Percentiles rank a stretch among this genome's conserved stretches.
These are phyloP conservation scores for Hypholoma sublateritium DNA, from an alignment of 768 basidiomycete genomes.

Conservation along the genomic window DNA sequence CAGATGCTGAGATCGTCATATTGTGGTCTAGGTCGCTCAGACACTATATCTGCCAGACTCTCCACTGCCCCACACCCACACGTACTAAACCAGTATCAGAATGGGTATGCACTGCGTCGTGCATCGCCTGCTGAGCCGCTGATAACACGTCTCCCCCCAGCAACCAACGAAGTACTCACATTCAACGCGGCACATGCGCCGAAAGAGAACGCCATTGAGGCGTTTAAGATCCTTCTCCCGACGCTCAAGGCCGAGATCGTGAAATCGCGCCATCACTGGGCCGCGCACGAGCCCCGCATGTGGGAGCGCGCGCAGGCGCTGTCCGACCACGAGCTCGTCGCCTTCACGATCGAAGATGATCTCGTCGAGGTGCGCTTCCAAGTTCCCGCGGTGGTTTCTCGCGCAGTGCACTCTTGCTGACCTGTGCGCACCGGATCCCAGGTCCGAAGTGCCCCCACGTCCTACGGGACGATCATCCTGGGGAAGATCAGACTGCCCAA, in stretches of 20 bases:
- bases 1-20: background rate
- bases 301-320: conserved; percentile 60
- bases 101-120: background rate
- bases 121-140: background rate
- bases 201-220: conserved; percentile 58
- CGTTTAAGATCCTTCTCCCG: conserved; percentile 55
- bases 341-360: conserved; percentile 49
- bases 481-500: conserved; percentile 77
- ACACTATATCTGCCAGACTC: background rate
- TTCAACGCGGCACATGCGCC: conserved; percentile 64
- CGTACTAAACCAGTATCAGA: background rate
- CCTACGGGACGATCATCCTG: conserved; percentile 70
- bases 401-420: conserved; percentile 10
- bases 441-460: conserved; percentile 55
- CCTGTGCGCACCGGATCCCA: conserved; percentile 16
- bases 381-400: conserved; percentile 30
- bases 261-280: conserved; percentile 68
- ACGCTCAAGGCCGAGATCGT: conserved; percentile 66
- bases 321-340: conserved; percentile 50
- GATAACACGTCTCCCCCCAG: conserved; percentile 29
- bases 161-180: conserved; percentile 53
- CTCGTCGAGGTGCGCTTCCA: conserved; percentile 34
- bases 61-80: background rate
- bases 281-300: conserved; percentile 71
- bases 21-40: background rate